A percentile compares a stretch with the other conserved stretches of the same genome.
Conservation (phyloP, 495 filamentous ascomycete species). For the Lasiosphaeria miniovina region DNA sequence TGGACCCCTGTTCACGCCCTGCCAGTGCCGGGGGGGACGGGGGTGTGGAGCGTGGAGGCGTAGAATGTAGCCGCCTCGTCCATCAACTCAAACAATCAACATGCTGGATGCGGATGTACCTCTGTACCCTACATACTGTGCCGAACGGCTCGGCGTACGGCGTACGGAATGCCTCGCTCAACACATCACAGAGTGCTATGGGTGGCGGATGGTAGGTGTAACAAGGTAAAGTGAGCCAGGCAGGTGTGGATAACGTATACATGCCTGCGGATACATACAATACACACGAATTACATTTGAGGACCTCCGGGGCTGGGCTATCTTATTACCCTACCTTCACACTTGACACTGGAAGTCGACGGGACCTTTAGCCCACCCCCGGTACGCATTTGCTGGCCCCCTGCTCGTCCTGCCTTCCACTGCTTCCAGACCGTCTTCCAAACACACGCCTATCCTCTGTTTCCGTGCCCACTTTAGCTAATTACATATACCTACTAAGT, state of each 20-base stretch:
- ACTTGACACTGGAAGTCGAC: slow-evolving; percentile 1
- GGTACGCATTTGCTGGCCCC: slow-evolving; percentile 9
- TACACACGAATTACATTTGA: too few relatives aligned
- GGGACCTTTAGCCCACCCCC: slow-evolving; percentile 12
- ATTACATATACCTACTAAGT: slow-evolving; percentile 8
- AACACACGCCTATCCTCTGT: slow-evolving; percentile 18
- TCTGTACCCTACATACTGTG: neutral
- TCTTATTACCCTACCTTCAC: neutral
- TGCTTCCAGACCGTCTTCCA: slow-evolving; percentile 28
- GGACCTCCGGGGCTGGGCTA: too few relatives aligned
- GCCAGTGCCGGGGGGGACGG: neutral
- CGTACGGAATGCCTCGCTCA: too few relatives aligned
- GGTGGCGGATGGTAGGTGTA: too few relatives aligned
- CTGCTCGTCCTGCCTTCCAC: slow-evolving; percentile 21
- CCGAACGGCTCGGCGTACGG: neutral
- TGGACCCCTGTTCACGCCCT: neutral
- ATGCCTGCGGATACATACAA: too few relatives aligned
- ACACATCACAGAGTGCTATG: too few relatives aligned
- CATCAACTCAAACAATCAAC: neutral
- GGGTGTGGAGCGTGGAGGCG: neutral
- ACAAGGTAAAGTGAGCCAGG: too few relatives aligned
- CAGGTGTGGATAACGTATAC: too few relatives aligned
- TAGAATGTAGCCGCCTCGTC: slow-evolving; percentile 9
- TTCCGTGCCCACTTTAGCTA: slow-evolving; percentile 14
- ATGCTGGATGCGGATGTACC: neutral